Conservation (phyloP, 129 eudicot genomes). For the Chrysanthemum makinoi region DNA sequence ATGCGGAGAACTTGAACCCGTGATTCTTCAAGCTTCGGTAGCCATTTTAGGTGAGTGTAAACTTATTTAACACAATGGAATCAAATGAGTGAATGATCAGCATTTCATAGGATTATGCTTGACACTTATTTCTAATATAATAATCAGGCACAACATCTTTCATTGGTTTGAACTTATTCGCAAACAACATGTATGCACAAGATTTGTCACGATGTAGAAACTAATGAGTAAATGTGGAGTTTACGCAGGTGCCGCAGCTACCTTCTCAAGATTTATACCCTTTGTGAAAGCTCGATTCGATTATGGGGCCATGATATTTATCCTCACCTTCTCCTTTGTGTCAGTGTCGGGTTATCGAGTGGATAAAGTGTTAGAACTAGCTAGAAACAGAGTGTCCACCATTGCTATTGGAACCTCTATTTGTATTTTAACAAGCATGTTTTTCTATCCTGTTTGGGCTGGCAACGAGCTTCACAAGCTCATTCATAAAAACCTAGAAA, state of each 20-base stretch:
- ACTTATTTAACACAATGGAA: background rate
- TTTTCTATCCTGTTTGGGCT: constrained; percentile 89
- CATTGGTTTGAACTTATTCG: background rate
- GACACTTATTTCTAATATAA: no score
- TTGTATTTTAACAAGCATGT: constrained; percentile 59
- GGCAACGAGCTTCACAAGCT: constrained; percentile 81
- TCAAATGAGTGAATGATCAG: background rate
- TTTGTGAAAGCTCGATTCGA: constrained; percentile 73
- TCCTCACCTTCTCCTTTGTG: constrained; percentile 84
- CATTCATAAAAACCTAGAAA: constrained; percentile 52
- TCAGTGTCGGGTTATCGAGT: constrained; percentile 85
- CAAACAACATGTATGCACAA: background rate
- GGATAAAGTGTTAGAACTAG: constrained; percentile 68
- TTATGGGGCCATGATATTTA: constrained; percentile 82
- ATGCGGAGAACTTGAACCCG: constrained; percentile 65
- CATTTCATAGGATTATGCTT: background rate
- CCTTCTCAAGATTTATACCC: constrained; percentile 86
- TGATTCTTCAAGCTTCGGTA: constrained; percentile 66
- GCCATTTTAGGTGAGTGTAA: constrained; percentile 56
- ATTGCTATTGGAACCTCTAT: constrained; percentile 72
- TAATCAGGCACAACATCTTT: no score
- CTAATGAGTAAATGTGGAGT: constrained; percentile 21
- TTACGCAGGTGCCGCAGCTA: constrained; percentile 64
- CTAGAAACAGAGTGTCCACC: constrained; percentile 61
- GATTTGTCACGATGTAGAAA: constrained; percentile 19